phyloP scores from a whole-genome alignment of 2,329 filamentous ascomycete genomes.

The Phialophora macrospora region DNA sequence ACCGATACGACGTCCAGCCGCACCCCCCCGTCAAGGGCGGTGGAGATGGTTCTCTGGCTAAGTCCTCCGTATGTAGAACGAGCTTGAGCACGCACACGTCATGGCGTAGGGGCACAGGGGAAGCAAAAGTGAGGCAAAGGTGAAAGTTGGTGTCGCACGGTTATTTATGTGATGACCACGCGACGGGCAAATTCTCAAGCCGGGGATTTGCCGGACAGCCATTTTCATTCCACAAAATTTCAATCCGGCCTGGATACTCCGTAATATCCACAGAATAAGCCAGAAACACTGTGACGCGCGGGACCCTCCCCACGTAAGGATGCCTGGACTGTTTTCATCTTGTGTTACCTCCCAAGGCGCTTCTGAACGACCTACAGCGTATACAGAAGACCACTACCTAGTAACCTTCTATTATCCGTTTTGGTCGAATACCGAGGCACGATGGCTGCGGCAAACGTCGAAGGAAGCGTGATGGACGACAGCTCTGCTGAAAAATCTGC shows the following conservation, averaged over 20 bases:
- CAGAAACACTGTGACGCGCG: not conserved
- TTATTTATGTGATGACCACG: not conserved
- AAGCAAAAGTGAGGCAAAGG: not conserved
- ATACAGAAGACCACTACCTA: not conserved
- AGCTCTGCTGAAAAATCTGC: not conserved
- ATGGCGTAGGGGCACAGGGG: too few relatives aligned
- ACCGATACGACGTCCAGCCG: not conserved
- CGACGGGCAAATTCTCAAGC: not conserved
- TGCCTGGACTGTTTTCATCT: not conserved
- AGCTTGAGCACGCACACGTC: not conserved
- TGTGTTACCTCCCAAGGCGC: not conserved
- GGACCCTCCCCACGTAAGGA: not conserved
- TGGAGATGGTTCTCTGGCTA: not conserved
- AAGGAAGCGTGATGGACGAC: not conserved
- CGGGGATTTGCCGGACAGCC: not conserved
- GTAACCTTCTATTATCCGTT: not conserved
- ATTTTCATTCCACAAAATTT: not conserved
- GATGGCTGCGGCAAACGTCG: not conserved
- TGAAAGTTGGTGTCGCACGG: not conserved
- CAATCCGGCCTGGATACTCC: not conserved
- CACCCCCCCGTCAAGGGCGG: not conserved
- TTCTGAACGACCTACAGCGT: not conserved
- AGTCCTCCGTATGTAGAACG: not conserved
- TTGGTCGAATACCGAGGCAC: not conserved
- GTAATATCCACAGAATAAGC: not conserved